A percentile compares a stretch with the other conserved stretches of the same genome.
phyloP scores from a whole-genome alignment of 2,329 filamentous ascomycete genomes.

The Fusarium chuoi region DNA sequence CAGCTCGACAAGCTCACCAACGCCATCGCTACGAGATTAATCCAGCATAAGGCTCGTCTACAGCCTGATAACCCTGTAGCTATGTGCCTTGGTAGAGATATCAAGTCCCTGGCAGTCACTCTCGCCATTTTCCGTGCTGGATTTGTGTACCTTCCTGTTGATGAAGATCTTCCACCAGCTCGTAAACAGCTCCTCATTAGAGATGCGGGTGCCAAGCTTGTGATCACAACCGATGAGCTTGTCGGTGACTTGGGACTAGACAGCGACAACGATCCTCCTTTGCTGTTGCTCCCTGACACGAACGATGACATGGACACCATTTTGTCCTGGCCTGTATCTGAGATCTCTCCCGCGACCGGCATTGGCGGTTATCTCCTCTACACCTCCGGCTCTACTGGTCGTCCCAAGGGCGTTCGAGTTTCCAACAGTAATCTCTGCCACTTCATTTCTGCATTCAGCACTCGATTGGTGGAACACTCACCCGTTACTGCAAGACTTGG shows the following conservation, averaged over 20 bases:
- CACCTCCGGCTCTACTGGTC: slow-evolving; percentile 22
- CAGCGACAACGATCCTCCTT: rapidly evolving
- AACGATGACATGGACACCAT: background rate
- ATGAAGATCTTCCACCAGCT: slow-evolving; percentile 2
- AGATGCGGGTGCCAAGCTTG: slow-evolving; percentile 8
- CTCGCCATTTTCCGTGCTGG: slow-evolving; percentile 22
- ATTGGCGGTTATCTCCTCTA: slow-evolving; percentile 25
- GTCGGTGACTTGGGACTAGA: background rate
- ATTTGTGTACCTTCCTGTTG: slow-evolving; percentile 1
- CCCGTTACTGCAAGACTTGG: background rate
- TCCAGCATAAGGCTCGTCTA: background rate
- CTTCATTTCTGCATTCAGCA: slow-evolving; percentile 15
- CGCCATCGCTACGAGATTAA: background rate
- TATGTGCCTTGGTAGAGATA: slow-evolving; percentile 8
- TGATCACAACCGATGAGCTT: background rate
- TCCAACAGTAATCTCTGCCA: slow-evolving; percentile 15
- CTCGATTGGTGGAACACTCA: background rate
- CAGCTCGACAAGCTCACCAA: slow-evolving; percentile 2
- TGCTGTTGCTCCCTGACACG: background rate
- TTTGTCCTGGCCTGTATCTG: background rate
- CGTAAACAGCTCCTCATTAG: slow-evolving; percentile 18
- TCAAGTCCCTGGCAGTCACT: slow-evolving; percentile 11
- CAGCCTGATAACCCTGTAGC: slow-evolving; percentile 6
- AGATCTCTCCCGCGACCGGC: rapidly evolving
- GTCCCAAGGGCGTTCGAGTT: slow-evolving; percentile 20